A percentile compares a stretch with the other conserved stretches of the same genome.
Conservation (phyloP, 164 flowering plant genomes). For the Chloranthus sessilifolius region DNA sequence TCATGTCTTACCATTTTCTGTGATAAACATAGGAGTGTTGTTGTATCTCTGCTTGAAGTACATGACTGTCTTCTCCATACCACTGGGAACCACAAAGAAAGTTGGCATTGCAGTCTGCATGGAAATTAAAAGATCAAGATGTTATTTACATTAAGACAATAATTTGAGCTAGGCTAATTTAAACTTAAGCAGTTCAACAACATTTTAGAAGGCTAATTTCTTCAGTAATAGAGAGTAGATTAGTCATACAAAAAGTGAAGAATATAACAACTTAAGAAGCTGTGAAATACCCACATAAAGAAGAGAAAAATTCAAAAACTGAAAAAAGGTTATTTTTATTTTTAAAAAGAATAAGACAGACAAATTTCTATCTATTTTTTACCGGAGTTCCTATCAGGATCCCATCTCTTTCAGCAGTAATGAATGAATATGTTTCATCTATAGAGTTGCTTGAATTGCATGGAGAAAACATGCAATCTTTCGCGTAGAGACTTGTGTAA, state of each 20-base stretch:
- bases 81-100: constrained; percentile 14
- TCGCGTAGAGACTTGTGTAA: constrained; percentile 13
- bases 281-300: neutral
- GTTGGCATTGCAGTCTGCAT: constrained; percentile 16
- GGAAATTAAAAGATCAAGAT: neutral
- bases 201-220: neutral
- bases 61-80: constrained; percentile 14
- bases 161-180: no score
- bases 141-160: no score
- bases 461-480: constrained; percentile 16
- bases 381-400: constrained; percentile 14
- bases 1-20: constrained; percentile 28
- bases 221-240: no score
- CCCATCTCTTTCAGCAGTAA: constrained; percentile 12
- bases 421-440: neutral
- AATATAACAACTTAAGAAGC: neutral
- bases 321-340: no score
- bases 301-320: no score
- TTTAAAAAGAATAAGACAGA: no score
- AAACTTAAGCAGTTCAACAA: neutral
- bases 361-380: neutral
- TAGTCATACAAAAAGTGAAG: neutral
- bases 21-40: constrained; percentile 19
- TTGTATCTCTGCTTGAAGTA: constrained; percentile 21
- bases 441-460: neutral